Base-by-base conservation (phyloP, 192 early-diverging fungal genomes). In the Backusella westeae region DNA sequence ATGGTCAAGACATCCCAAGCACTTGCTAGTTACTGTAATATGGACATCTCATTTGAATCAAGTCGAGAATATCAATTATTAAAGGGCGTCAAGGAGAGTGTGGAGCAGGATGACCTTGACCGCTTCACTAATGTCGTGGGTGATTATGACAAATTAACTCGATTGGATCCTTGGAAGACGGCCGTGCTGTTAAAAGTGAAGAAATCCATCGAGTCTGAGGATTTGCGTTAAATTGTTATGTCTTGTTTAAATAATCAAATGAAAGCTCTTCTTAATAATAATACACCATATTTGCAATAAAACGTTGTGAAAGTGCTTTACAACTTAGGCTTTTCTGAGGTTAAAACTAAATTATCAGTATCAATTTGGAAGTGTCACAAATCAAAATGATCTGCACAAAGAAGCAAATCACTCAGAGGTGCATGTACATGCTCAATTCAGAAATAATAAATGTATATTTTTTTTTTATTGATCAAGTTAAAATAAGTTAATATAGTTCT, bases 101-200 rank as follows among this genome's bases (percentile, higher is more conserved):
- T 93, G 17, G 93, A 97, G 72, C 89, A 86, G 67, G 88, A 87
- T 53, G 97, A 98, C 82, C 81, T 91, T 17, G 93, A 96, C 68
- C 89, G 86, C 9, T 99, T 97, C 74, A 96, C 95, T 6, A 87
- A 91, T 75, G 86, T 87, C 29, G 92, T 97, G 17, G 86, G 89
- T 23, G 91, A 92, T 44, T 99, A 89, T 85, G 97, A 99, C 82
- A 85, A 91, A 69, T 80, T 98, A 69, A 95, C 93, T 34, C 93
- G 94, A 80, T 87, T 99, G 42, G 98, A 99, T 86, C 89, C 89
- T 80, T 99, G 98, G 98, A 99, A 98, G 85, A 99, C 97, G 14
- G 91, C 92, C 34, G 85, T 98, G 67, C 84, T 98, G 56, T 86
- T 98, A 72, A 87, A 88, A 72, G 92, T 98, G 74, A 98, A 99